Conservation (phyloP, 208 protist genomes). For the Blastocrithidia nonstop region DNA sequence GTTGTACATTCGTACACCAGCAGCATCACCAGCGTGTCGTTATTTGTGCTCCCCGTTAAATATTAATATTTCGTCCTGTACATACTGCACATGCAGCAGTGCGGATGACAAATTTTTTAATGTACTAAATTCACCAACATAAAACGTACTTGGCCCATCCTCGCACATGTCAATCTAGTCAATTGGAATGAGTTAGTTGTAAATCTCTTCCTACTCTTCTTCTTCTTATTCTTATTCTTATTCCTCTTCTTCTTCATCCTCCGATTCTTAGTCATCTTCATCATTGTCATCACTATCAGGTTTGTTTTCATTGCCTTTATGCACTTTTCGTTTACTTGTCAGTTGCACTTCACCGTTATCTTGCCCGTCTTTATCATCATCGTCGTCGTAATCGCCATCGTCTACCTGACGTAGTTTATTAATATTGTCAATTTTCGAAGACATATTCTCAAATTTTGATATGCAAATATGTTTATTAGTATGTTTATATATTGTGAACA, state of each 20-base stretch:
- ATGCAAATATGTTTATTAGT: not conserved
- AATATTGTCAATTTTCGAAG: too few species aligned
- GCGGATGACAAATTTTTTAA: slow-evolving; percentile 28
- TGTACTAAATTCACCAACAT: slow-evolving; percentile 62
- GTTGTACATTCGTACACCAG: too few species aligned
- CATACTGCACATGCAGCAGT: slow-evolving; percentile 24
- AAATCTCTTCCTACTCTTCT: slow-evolving; percentile 58
- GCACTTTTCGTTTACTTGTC: not conserved
- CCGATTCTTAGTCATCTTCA: slow-evolving; percentile 12
- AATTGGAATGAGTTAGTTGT: slow-evolving; percentile 35
- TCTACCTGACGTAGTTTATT: too few species aligned
- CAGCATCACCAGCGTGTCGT: too few species aligned
- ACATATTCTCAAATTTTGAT: too few species aligned
- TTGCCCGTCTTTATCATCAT: not conserved
- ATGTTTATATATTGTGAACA: too few species aligned
- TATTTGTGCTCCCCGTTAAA: slow-evolving; percentile 62
- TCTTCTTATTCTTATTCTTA: slow-evolving; percentile 63
- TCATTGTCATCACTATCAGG: not conserved
- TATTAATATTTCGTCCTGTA: slow-evolving; percentile 51
- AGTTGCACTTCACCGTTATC: not conserved
- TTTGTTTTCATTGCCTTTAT: not conserved
- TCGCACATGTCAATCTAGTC: slow-evolving; percentile 29
- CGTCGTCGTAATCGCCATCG: not conserved
- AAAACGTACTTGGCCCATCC: slow-evolving; percentile 63
- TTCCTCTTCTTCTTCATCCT: slow-evolving; percentile 48